A percentile compares a stretch with the other conserved stretches of the same genome.
Conservation (phyloP, 2,329 filamentous ascomycete genomes). For the Keithomyces neogunnii region DNA sequence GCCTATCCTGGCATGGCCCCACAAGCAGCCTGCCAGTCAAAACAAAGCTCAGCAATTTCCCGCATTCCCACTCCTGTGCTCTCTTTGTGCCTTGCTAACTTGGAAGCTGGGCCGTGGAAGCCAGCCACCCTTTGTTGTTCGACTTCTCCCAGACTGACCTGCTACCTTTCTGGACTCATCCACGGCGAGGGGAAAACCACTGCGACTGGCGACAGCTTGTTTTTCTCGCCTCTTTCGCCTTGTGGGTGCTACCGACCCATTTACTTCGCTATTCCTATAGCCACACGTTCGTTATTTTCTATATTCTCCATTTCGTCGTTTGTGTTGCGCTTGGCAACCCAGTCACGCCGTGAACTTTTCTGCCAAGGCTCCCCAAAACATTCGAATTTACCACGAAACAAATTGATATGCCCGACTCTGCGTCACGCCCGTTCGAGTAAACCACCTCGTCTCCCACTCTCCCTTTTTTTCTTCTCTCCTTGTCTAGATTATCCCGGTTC, state of each 20-base stretch:
- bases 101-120: not conserved
- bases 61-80: constrained; percentile 18
- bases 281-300: constrained; percentile 9
- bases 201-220: constrained; percentile 5
- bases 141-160: constrained; percentile 1
- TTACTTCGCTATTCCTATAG: constrained; percentile 7
- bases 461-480: not conserved
- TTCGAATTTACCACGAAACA: not conserved
- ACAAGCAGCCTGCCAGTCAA: constrained; percentile 17
- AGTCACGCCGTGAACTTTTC: not conserved
- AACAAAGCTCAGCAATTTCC: constrained; percentile 28
- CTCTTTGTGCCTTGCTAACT: constrained; percentile 30
- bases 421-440: not conserved
- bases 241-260: not conserved
- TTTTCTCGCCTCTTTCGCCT: constrained; percentile 4
- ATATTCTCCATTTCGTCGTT: constrained; percentile 3
- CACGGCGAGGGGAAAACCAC: constrained; percentile 5
- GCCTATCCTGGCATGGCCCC: constrained; percentile 12
- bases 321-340: not conserved
- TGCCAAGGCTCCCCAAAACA: not conserved
- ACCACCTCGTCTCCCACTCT: not conserved
- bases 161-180: constrained; percentile 4
- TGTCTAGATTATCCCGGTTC: not conserved
- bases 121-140: constrained; percentile 9
- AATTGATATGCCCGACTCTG: constrained; percentile 6